Evolutionary conservation across 306 rosid genomes (phyloP).

Genomic region (Lathyrus tuberosus): DNA sequence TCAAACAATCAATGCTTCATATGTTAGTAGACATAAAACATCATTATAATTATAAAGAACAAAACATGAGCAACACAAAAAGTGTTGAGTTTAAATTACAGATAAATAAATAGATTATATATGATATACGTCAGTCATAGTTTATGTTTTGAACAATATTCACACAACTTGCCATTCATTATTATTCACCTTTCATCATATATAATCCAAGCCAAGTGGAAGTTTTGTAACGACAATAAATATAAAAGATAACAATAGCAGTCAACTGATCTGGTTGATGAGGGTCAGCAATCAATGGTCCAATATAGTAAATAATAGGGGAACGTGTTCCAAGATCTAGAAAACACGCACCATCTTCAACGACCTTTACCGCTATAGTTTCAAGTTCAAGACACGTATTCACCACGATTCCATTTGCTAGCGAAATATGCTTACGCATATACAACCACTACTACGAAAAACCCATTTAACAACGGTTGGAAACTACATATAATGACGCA

Average conservation of each 20-base stretch:
- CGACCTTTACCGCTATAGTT: conserved; percentile 22
- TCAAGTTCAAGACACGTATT: conserved; percentile 33
- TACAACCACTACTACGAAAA: too few relatives aligned
- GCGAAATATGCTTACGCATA: neutral
- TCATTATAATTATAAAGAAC: neutral
- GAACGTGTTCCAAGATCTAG: neutral
- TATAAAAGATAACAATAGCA: neutral
- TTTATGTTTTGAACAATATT: too few relatives aligned
- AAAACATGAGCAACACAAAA: neutral
- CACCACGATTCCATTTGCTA: conserved; percentile 32
- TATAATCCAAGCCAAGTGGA: too few relatives aligned
- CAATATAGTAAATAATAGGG: conserved; percentile 28
- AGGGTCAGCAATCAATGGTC: conserved; percentile 33
- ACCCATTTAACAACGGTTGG: too few relatives aligned
- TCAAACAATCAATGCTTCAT: neutral
- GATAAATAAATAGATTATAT: neutral
- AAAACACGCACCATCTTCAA: conserved; percentile 22
- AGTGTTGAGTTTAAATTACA: neutral
- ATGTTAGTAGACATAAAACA: neutral
- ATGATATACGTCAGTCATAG: too few relatives aligned
- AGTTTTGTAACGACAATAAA: too few relatives aligned
- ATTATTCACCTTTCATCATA: too few relatives aligned
- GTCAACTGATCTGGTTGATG: conserved; percentile 29
- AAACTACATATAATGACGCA: too few relatives aligned
- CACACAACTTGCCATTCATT: neutral